Percentiles rank a stretch among this genome's conserved stretches.
These are phyloP conservation scores for Pulveroboletus ravenelii DNA, from an alignment of 768 basidiomycete species.

Conservation along the genomic window DNA sequence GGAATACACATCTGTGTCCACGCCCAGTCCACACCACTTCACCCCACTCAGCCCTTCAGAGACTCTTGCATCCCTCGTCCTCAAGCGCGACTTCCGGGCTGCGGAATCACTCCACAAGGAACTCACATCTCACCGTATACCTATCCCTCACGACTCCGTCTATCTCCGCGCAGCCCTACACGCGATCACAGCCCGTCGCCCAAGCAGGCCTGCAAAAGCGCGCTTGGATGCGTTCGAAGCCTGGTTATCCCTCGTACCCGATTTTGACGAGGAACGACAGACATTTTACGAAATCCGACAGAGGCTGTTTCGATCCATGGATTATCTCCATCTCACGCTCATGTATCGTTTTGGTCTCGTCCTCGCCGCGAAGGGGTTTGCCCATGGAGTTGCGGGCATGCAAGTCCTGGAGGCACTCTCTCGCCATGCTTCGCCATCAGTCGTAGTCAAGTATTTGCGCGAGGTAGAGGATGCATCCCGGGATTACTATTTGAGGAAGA, in stretches of 20 bases:
- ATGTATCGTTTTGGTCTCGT: slow-evolving; percentile 40
- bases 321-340: slow-evolving; percentile 32
- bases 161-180: slow-evolving; percentile 38
- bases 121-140: slow-evolving; percentile 33
- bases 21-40: slow-evolving; percentile 4
- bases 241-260: slow-evolving; percentile 45
- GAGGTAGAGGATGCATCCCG: slow-evolving; percentile 20
- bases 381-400: slow-evolving; percentile 8
- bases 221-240: slow-evolving; percentile 27
- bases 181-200: slow-evolving; percentile 22
- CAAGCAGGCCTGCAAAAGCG: slow-evolving; percentile 14
- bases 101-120: slow-evolving; percentile 39
- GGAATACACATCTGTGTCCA: slow-evolving; percentile 28
- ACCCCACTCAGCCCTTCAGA: slow-evolving; percentile 24
- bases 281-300: slow-evolving; percentile 30
- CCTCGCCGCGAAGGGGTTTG: slow-evolving; percentile 46
- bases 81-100: slow-evolving; percentile 14
- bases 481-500: slow-evolving; percentile 4
- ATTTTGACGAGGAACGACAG: slow-evolving; percentile 16
- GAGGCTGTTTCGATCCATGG: slow-evolving; percentile 29
- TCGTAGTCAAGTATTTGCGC: slow-evolving; percentile 37
- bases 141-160: slow-evolving; percentile 32
- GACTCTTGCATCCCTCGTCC: slow-evolving; percentile 22
- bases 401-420: slow-evolving; percentile 38
- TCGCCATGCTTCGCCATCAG: slow-evolving; percentile 36